Evolutionary conservation across 768 basidiomycete genomes (phyloP).

Genomic region (Suillus lakei): DNA sequence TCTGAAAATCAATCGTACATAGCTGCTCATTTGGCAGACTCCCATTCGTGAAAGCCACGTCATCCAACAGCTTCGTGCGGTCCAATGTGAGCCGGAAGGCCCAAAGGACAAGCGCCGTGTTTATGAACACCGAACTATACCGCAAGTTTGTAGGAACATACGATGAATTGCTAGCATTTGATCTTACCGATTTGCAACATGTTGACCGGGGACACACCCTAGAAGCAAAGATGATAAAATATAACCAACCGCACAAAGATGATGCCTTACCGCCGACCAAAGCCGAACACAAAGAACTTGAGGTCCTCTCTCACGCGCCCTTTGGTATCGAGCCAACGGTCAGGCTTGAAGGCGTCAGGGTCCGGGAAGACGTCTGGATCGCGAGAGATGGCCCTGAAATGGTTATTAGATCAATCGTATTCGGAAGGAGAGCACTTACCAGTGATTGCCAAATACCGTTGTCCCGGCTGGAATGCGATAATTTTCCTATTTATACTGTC

Average conservation of each 20-base stretch:
- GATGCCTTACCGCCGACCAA: slow-evolving; percentile 41
- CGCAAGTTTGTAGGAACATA: neutral
- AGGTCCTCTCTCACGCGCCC: slow-evolving; percentile 52
- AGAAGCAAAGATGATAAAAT: neutral
- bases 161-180: too few relatives aligned
- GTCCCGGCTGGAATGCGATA: slow-evolving; percentile 40
- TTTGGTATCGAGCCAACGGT: slow-evolving; percentile 53
- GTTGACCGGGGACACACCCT: slow-evolving; percentile 32
- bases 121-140: slow-evolving; percentile 5
- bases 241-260: neutral
- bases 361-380: slow-evolving; percentile 32
- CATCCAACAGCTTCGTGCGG: slow-evolving; percentile 54
- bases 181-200: slow-evolving; percentile 7
- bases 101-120: neutral
- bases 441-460: slow-evolving; percentile 37
- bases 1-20: slow-evolving; percentile 57
- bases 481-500: slow-evolving; percentile 29
- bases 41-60: slow-evolving; percentile 50
- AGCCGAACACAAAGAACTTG: slow-evolving; percentile 57
- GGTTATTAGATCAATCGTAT: neutral
- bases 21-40: slow-evolving; percentile 38
- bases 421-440: slow-evolving; percentile 16
- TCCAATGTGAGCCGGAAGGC: slow-evolving; percentile 35
- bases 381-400: slow-evolving; percentile 25
- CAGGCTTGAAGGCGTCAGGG: slow-evolving; percentile 57